Evolutionary conservation across 2,329 filamentous ascomycete species (phyloP), one percentile per base, ranked within the genome.

Genomic region (Purpureocillium takamizusanense): DNA sequence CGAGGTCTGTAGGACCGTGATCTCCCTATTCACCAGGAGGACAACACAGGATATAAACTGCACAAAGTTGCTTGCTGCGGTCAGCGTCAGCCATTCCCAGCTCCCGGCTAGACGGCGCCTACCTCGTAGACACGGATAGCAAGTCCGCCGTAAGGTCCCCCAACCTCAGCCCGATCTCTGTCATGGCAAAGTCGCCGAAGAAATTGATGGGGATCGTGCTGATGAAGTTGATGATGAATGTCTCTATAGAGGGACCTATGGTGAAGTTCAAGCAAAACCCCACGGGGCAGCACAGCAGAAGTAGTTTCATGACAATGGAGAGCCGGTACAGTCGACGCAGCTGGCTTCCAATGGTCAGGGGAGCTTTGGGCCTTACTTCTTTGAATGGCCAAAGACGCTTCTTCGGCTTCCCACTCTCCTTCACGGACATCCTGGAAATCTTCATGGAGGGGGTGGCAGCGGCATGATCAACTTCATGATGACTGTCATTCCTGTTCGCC

Each of bases 171-270:
- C 34, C 34, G n/a, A 36, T 29, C 13, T 36, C 34, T 2, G 25
- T 29, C 34, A 36, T 36, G 34, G 34, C 34, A 13, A 36, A 25
- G 23, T 36, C 30, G 10, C 23, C 34, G 13, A 36, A 14, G 25
- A 13, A 36, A 14, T 36, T 36, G 13, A 28, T n/a, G n/a, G 23
- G 25, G 2, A 36, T 10, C 4, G 34, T 36, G n/a, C 11, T 15
- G n/a, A 30, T 10, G 18, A 36, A 30, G 30, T 36, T 36, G 14
- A 36, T 13, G 14, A 17, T 28, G 18, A 36, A 36, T 13, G 6
- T 35, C n/a, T 21, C 18, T 4, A 7, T 27, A 7, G 21, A 35
- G 6, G 15, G 15, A 8, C 21, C 21, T 13, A 4, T 12, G 5
- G 33, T 35, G 34, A 29, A n/a, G 14, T 36, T 25, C 21, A 25